Conservation (phyloP, 257 asterid species). For the Thymus mandschuricus region DNA sequence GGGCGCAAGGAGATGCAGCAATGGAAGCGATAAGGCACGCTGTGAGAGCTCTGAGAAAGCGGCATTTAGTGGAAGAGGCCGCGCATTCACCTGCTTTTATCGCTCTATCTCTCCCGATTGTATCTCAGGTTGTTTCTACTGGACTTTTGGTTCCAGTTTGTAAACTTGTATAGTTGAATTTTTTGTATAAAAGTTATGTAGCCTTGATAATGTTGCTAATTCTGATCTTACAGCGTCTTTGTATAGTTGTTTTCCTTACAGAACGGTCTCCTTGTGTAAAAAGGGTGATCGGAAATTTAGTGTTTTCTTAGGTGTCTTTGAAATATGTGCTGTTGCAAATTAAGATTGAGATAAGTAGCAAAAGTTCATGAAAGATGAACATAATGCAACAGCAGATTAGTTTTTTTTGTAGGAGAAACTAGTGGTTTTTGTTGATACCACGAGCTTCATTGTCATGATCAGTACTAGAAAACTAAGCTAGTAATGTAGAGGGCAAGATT, state of each 20-base stretch:
- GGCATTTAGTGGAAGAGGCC: constrained; percentile 88
- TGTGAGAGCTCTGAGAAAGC: constrained; percentile 70
- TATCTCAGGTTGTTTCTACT: constrained; percentile 60
- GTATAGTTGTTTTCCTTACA: not conserved
- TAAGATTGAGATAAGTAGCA: not conserved
- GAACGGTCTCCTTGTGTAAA: not conserved
- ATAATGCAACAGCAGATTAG: constrained; percentile 3
- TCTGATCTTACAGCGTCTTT: not conserved
- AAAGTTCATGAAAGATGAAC: not conserved
- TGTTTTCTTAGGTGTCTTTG: not conserved
- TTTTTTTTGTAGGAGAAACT: constrained; percentile 4
- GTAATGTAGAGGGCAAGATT: constrained; percentile 14
- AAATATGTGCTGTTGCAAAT: not conserved
- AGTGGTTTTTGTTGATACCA: not conserved
- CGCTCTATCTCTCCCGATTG: constrained; percentile 80
- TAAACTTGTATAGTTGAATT: not conserved
- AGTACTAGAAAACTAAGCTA: constrained; percentile 8
- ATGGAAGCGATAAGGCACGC: constrained; percentile 74
- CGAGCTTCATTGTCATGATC: not conserved
- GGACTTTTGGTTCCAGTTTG: not conserved
- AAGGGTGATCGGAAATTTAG: not conserved
- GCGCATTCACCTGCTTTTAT: constrained; percentile 88
- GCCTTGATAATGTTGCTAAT: constrained; percentile 5
- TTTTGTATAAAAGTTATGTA: constrained; percentile 5
- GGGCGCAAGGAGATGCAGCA: constrained; percentile 64